Base-by-base conservation (phyloP, 2,329 filamentous ascomycete genomes). In the Didymella exigua region DNA sequence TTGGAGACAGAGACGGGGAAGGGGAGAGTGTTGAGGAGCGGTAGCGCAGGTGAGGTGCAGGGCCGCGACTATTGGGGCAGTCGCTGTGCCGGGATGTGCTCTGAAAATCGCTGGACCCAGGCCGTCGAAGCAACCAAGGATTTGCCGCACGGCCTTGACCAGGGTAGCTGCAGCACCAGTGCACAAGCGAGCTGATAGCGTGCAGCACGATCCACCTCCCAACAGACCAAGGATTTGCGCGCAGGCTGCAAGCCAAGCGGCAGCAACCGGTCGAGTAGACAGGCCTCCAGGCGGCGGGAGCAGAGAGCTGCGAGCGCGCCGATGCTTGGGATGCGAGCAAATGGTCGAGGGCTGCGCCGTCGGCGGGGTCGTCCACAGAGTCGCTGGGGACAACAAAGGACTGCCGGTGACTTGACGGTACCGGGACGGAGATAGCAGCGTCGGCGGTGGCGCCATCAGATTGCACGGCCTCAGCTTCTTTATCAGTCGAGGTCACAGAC, bases 201-300 rank as follows among this genome's bases (percentile, higher is more conserved):
- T 58, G 58, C 59, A 61, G 61, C 60, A 64, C 55, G 62, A 67
- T 62, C 67, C 58, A 58, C 66, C 63, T 24, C 53, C 65, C 69
- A 71, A 72, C 70, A 71, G 66, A 67, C 67, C 63, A 69, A 63
- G 68, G 67, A 68, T 66, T 59, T 62, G 59, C 54, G 59, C 56
- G 58, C 59, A 56, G 56, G 56, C 49, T 38, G 36, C 36, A 38
- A 14, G 65, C 66, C 66, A 70, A 66, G 64, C 67, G 63, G 64
- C 64, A 66, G 51, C 61, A 60, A 62, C 67, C 64, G 67, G 68
- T 64, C 62, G 54, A 61, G 46, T 21, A 36, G 18, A 36, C 30
- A 10, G 21, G 36, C 16, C 16, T 34, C 16, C 31, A 38, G 36
- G 36, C 36, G 36, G 46, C 55, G 54, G 58, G 45, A 56, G 59